Conservation (phyloP, 2,329 filamentous ascomycete species). For the Cladophialophora immunda region DNA sequence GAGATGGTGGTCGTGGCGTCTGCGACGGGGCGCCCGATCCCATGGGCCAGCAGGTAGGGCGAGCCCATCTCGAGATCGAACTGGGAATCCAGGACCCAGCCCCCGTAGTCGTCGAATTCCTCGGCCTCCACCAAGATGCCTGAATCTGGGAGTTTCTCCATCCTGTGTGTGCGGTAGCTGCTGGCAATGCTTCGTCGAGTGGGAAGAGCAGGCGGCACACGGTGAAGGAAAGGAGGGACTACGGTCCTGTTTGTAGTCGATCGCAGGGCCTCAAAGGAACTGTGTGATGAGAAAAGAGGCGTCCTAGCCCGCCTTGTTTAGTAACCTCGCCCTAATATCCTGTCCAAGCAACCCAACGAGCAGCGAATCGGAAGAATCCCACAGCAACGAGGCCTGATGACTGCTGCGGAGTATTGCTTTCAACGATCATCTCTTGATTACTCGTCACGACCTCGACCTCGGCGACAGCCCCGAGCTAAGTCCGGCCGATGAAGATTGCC, state of each 20-base stretch:
- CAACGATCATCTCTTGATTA: too few species aligned
- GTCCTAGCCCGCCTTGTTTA: background rate
- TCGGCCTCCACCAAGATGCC: slow-evolving; percentile 25
- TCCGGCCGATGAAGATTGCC: too few species aligned
- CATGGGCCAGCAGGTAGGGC: slow-evolving; percentile 23
- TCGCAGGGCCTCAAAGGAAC: background rate
- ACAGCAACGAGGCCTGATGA: too few species aligned
- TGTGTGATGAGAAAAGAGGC: background rate
- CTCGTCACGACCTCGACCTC: too few species aligned
- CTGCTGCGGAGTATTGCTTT: too few species aligned
- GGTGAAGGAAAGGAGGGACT: background rate
- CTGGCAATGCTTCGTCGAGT: background rate
- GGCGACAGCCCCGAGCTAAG: too few species aligned
- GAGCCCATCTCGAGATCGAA: slow-evolving; percentile 26
- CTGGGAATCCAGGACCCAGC: slow-evolving; percentile 22
- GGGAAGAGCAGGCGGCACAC: background rate
- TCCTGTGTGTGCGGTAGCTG: background rate
- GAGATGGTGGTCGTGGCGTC: slow-evolving; percentile 16
- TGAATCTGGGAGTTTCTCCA: background rate
- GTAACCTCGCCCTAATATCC: too few species aligned
- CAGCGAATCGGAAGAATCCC: background rate
- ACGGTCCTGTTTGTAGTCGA: background rate
- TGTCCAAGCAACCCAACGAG: too few species aligned
- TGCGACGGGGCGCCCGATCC: slow-evolving; percentile 19
- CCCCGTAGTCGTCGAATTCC: slow-evolving; percentile 19